These are phyloP conservation scores for Akebia trifoliata DNA, from an alignment of 164 flowering plant species.

Conservation along the genomic window DNA sequence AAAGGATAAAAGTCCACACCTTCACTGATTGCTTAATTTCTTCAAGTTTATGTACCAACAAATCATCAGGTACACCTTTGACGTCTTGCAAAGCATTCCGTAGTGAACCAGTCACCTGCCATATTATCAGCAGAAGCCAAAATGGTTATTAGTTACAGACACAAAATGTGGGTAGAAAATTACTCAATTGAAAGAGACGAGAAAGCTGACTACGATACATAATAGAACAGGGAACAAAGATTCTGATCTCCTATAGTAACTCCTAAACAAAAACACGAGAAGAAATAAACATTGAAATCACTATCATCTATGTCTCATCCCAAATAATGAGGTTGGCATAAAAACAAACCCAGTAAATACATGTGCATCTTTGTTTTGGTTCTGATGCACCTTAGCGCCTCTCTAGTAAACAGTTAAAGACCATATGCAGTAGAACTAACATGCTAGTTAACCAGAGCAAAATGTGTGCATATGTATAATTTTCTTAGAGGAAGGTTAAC, in stretches of 20 bases:
- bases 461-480: no score
- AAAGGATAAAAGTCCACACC: conserved; percentile 29
- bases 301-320: no score
- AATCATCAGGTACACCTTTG: conserved; percentile 41
- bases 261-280: background rate
- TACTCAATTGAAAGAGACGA: background rate
- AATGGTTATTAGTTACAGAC: background rate
- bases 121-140: background rate
- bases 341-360: background rate
- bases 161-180: background rate
- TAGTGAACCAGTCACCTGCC: conserved; percentile 41
- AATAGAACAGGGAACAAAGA: no score
- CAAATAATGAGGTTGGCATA: no score
- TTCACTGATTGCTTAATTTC: conserved; percentile 72
- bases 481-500: no score
- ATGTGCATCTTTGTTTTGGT: background rate
- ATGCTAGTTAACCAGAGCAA: background rate
- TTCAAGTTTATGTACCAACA: conserved; percentile 61
- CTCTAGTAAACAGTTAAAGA: background rate
- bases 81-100: conserved; percentile 27
- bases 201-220: no score
- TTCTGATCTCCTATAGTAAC: background rate
- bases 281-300: no score
- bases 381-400: background rate
- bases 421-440: background rate